Evolutionary conservation across 2,329 filamentous ascomycete species (phyloP).

Genomic region (Diaporthe ampelina): DNA sequence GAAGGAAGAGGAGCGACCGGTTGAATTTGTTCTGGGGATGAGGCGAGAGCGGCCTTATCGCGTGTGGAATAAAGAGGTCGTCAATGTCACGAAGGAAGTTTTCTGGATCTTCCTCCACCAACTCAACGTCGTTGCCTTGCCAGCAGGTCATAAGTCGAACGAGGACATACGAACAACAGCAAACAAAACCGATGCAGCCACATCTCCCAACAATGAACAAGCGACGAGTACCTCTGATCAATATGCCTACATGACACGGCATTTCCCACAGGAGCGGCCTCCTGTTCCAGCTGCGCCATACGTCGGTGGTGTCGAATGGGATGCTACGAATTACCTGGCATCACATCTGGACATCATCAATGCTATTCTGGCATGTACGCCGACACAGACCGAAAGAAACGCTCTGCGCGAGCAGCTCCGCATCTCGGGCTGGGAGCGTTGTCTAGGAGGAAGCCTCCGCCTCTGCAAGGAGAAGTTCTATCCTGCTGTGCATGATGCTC

Average conservation of each 20-base stretch:
- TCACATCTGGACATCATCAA: conserved; percentile 95
- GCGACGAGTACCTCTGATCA: conserved; percentile 48
- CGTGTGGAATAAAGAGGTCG: conserved; percentile 93
- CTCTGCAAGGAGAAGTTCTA: conserved; percentile 99
- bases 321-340: conserved; percentile 95
- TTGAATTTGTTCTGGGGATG: conserved; percentile 92
- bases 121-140: conserved; percentile 84
- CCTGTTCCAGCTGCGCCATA: conserved; percentile 96
- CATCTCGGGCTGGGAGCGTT: conserved; percentile 91
- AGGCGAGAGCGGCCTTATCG: conserved; percentile 88
- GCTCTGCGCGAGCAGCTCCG: conserved; percentile 81
- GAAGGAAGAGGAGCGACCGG: conserved; percentile 80
- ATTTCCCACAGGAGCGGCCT: conserved; percentile 88
- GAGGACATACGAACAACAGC: conserved; percentile 44
- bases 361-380: conserved; percentile 86
- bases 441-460: conserved; percentile 85
- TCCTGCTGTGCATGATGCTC: conserved; percentile 87
- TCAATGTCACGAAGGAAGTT: conserved; percentile 95
- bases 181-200: conserved; percentile 34
- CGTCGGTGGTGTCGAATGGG: conserved; percentile 98
- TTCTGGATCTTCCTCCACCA: conserved; percentile 99
- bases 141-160: conserved; percentile 54
- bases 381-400: conserved; percentile 79
- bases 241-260: conserved; percentile 71
- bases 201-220: conserved; percentile 43